phyloP scores from a whole-genome alignment of 352 stramenopile species.

The Pythium aquatile region DNA sequence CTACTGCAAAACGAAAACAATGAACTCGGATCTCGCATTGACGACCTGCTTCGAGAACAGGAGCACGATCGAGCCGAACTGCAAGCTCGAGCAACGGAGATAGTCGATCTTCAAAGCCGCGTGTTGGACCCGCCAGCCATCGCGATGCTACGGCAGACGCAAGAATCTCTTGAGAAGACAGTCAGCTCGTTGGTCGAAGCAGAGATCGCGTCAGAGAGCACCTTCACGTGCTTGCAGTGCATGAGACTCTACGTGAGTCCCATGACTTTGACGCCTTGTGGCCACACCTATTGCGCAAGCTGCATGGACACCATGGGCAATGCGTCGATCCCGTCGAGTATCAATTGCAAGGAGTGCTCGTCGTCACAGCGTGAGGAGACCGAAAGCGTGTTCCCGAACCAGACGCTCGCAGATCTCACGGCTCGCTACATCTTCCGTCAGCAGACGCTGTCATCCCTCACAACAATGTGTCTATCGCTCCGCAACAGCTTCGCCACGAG shows the following conservation, averaged over 20 bases:
- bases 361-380: conserved; percentile 25
- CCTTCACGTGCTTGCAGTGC: conserved; percentile 74
- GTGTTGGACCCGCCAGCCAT: conserved; percentile 54
- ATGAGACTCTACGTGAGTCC: conserved; percentile 62
- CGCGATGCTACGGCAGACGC: conserved; percentile 49
- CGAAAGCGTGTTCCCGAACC: conserved; percentile 65
- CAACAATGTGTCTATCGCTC: conserved; percentile 68
- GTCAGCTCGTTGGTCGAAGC: conserved; percentile 65
- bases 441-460: conserved; percentile 60
- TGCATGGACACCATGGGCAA: conserved; percentile 49
- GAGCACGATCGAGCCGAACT: conserved; percentile 44
- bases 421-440: conserved; percentile 74
- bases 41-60: conserved; percentile 45
- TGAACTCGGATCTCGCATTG: conserved; percentile 44
- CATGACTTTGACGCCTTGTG: conserved; percentile 67
- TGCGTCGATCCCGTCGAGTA: conserved; percentile 36
- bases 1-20: conserved; percentile 67
- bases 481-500: conserved; percentile 55
- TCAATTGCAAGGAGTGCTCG: conserved; percentile 57
- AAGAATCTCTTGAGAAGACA: conserved; percentile 66
- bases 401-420: conserved; percentile 65
- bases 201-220: conserved; percentile 68
- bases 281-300: conserved; percentile 65
- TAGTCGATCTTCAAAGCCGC: conserved; percentile 44
- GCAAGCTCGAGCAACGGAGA: conserved; percentile 37